These are phyloP conservation scores for Baudoinia panamericana DNA, from an alignment of 495 filamentous ascomycete genomes.

Conservation along the genomic window DNA sequence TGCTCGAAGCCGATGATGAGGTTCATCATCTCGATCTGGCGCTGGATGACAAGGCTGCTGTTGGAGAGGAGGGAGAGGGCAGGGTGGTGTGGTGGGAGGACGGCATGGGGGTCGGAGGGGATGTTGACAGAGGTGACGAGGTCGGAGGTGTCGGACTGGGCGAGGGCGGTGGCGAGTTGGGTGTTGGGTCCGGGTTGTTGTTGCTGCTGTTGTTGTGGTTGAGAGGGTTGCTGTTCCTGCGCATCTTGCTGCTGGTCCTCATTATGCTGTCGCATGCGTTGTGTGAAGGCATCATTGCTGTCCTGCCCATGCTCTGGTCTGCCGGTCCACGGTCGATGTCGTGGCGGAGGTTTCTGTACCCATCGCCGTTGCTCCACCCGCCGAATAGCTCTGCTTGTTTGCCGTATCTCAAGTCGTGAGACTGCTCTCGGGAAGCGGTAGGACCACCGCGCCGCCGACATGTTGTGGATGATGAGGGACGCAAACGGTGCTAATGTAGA, in stretches of 20 bases:
- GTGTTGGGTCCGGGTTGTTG: conserved; percentile 15
- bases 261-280: conserved; percentile 2
- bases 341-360: conserved; percentile 5
- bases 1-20: conserved; percentile 61
- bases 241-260: neutral
- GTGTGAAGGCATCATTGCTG: neutral
- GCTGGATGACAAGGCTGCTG: conserved; percentile 50
- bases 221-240: neutral
- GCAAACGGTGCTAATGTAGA: no score
- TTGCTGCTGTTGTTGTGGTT: conserved; percentile 3
- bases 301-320: neutral
- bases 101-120: conserved; percentile 48
- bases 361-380: conserved; percentile 11
- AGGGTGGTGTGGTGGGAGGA: conserved; percentile 50
- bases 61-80: conserved; percentile 46
- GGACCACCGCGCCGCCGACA: conserved; percentile 15
- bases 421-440: conserved; percentile 7
- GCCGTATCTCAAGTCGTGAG: neutral
- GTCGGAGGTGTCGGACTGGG: conserved; percentile 13
- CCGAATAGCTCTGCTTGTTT: neutral
- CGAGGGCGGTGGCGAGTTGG: conserved; percentile 16
- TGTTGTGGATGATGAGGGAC: no score
- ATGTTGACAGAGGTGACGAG: conserved; percentile 38
- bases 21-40: conserved; percentile 59
- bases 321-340: conserved; percentile 7